Conservation (phyloP, 352 stramenopile genomes). For the Globisporangium takayamanum region DNA sequence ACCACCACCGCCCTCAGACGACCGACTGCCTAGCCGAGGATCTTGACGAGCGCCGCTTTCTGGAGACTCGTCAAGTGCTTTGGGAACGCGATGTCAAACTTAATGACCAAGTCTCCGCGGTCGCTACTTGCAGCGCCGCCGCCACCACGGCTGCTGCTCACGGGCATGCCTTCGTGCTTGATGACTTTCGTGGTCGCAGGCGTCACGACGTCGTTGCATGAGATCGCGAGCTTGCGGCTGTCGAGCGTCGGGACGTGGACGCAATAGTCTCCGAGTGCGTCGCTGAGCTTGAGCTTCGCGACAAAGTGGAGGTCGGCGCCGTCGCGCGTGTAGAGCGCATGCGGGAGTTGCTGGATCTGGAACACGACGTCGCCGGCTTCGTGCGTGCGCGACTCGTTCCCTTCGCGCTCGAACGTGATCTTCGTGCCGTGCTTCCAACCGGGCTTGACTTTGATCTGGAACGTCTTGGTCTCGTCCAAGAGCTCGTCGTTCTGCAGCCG, state of each 20-base stretch:
- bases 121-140: slow-evolving; percentile 7
- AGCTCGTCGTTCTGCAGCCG: slow-evolving; percentile 70
- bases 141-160: slow-evolving; percentile 32
- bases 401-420: slow-evolving; percentile 94
- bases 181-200: slow-evolving; percentile 89
- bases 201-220: slow-evolving; percentile 90
- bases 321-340: slow-evolving; percentile 87
- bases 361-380: slow-evolving; percentile 94
- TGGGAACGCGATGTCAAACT: slow-evolving; percentile 95
- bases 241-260: slow-evolving; percentile 95
- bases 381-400: slow-evolving; percentile 88
- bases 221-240: slow-evolving; percentile 89
- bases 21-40: slow-evolving; percentile 37
- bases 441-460: slow-evolving; percentile 88
- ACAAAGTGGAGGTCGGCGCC: slow-evolving; percentile 91
- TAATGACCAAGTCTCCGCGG: slow-evolving; percentile 93
- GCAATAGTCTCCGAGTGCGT: slow-evolving; percentile 93
- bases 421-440: slow-evolving; percentile 93
- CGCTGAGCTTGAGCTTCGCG: slow-evolving; percentile 92
- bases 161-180: slow-evolving; percentile 94
- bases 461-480: slow-evolving; percentile 73
- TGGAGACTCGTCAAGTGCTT: slow-evolving; percentile 90
- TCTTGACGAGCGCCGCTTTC: slow-evolving; percentile 83
- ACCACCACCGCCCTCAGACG: no score
- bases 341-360: slow-evolving; percentile 78